phyloP scores from a whole-genome alignment of 352 stramenopile species.

The Plasmopara halstedii region DNA sequence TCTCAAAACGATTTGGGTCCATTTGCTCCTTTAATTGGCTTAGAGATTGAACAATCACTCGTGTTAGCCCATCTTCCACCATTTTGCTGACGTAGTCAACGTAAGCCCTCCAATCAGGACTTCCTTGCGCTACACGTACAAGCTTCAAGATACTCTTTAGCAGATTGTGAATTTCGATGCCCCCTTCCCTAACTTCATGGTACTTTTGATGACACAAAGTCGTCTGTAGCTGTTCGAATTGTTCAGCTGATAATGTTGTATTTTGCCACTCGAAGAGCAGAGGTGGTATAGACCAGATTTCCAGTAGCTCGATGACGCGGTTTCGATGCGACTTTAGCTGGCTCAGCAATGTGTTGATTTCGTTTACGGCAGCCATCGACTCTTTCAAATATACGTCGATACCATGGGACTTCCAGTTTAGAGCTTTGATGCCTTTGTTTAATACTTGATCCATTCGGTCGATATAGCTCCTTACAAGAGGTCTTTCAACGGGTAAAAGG shows the following conservation, averaged over 20 bases:
- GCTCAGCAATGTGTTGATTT: constrained; percentile 77
- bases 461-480: constrained; percentile 82
- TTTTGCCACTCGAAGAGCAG: constrained; percentile 83
- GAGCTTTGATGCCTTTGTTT: constrained; percentile 78
- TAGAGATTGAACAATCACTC: constrained; percentile 69
- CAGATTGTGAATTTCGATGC: constrained; percentile 80
- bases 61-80: constrained; percentile 76
- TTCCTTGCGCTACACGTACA: constrained; percentile 84
- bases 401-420: constrained; percentile 92
- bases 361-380: constrained; percentile 83
- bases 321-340: constrained; percentile 86
- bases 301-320: constrained; percentile 67
- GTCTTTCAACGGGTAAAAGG: constrained; percentile 83
- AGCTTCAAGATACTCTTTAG: constrained; percentile 88
- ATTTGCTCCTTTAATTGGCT: constrained; percentile 70
- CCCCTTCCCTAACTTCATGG: constrained; percentile 81
- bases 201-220: constrained; percentile 73
- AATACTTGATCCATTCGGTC: constrained; percentile 88
- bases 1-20: constrained; percentile 74
- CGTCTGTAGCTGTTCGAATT: constrained; percentile 86
- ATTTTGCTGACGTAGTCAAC: constrained; percentile 89
- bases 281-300: constrained; percentile 59
- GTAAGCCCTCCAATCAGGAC: constrained; percentile 89
- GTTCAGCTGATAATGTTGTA: constrained; percentile 69
- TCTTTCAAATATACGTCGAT: constrained; percentile 91